A percentile compares a stretch with the other conserved stretches of the same genome.
Conservation (phyloP, 140 eudicot species). For the Anethum foeniculum region DNA sequence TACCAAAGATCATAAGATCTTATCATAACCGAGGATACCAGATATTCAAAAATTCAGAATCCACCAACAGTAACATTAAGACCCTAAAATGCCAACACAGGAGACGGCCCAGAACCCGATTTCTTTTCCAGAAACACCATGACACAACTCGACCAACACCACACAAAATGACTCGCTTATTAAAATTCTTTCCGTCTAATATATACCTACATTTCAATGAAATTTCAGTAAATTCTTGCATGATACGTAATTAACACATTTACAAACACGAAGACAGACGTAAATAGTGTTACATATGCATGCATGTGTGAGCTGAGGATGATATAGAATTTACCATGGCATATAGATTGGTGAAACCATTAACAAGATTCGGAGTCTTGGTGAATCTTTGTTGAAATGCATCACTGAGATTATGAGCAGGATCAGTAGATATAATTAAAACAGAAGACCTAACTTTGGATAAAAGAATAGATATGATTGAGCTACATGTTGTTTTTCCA, state of each 20-base stretch:
- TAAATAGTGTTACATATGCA: background rate
- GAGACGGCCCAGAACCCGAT: background rate
- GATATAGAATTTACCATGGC: slow-evolving; percentile 62
- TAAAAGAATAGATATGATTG: slow-evolving; percentile 65
- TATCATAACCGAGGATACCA: too few relatives aligned
- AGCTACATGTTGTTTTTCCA: slow-evolving; percentile 95
- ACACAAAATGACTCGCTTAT: background rate
- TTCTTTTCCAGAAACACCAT: too few relatives aligned
- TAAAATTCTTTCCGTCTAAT: background rate
- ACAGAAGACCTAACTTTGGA: slow-evolving; percentile 70
- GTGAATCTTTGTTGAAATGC: slow-evolving; percentile 92
- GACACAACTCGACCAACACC: background rate
- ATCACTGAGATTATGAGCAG: slow-evolving; percentile 97
- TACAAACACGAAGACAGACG: background rate
- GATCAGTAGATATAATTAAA: slow-evolving; percentile 91
- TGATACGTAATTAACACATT: background rate
- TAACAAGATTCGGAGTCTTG: slow-evolving; percentile 75
- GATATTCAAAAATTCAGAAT: background rate
- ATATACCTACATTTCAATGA: background rate
- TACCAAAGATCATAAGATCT: too few relatives aligned
- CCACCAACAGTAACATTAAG: background rate
- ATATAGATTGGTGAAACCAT: slow-evolving; percentile 83
- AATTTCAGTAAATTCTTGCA: background rate
- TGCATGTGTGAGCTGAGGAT: background rate
- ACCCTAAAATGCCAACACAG: background rate